Conservation (phyloP, 805 yeast species). For the Wickerhamomyces bisporus region DNA sequence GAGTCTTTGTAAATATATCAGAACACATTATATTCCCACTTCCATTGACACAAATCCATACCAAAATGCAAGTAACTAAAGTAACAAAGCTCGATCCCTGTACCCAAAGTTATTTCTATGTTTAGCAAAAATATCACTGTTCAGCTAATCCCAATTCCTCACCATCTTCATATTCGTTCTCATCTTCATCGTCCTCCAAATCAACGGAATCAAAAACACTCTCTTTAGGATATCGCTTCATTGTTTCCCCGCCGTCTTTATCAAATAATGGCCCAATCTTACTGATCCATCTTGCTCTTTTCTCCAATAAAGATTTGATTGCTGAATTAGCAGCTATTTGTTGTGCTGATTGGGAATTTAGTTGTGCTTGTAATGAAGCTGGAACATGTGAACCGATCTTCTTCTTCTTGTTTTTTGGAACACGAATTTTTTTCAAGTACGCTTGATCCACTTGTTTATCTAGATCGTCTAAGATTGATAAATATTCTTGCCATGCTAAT, state of each 20-base stretch:
- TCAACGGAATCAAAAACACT: slow-evolving; percentile 45
- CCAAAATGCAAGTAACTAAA: too few species aligned
- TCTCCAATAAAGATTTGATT: slow-evolving; percentile 72
- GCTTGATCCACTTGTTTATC: slow-evolving; percentile 97
- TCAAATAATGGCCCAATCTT: slow-evolving; percentile 85
- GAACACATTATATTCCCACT: too few species aligned
- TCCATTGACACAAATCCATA: too few species aligned
- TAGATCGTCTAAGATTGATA: slow-evolving; percentile 83
- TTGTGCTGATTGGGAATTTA: slow-evolving; percentile 35
- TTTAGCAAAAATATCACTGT: background rate
- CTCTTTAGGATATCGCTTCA: slow-evolving; percentile 70
- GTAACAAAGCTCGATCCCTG: too few species aligned
- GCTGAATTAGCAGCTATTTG: slow-evolving; percentile 77
- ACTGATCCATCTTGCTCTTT: slow-evolving; percentile 81
- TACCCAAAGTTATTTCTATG: too few species aligned
- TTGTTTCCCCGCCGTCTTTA: slow-evolving; percentile 47
- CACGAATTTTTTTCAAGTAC: slow-evolving; percentile 75
- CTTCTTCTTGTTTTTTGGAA: slow-evolving; percentile 48
- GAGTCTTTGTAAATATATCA: too few species aligned
- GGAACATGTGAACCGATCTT: slow-evolving; percentile 23
- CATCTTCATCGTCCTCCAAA: slow-evolving; percentile 37
- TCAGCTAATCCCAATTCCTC: background rate
- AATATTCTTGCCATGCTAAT: slow-evolving; percentile 91
- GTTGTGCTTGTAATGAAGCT: slow-evolving; percentile 27
- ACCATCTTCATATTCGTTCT: slow-evolving; percentile 13